Evolutionary conservation across 805 yeast species (phyloP).

Genomic region (Sporopachydermia lactativora): DNA sequence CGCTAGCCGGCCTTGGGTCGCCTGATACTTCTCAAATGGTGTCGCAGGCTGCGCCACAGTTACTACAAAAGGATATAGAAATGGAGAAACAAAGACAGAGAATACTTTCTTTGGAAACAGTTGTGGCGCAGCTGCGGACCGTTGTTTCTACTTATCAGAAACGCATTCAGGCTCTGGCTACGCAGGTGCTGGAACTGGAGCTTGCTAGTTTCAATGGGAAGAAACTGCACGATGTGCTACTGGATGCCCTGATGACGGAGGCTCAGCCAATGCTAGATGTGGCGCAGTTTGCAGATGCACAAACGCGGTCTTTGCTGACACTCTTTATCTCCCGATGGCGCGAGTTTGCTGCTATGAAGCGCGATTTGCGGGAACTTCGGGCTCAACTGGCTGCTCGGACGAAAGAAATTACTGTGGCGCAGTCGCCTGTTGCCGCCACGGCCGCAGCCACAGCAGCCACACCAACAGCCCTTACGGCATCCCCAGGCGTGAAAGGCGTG

Average conservation of each 20-base stretch:
- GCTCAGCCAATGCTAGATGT: neutral
- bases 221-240: neutral
- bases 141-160: neutral
- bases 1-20: neutral
- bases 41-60: neutral
- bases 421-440: no score
- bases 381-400: conserved; percentile 8
- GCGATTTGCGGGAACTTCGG: conserved; percentile 9
- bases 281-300: neutral
- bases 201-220: neutral
- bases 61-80: neutral
- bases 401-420: no score
- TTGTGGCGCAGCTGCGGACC: neutral
- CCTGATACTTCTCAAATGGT: neutral
- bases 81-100: neutral
- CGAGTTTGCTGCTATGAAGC: conserved; percentile 8
- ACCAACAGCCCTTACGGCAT: neutral
- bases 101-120: neutral
- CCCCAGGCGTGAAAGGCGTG: neutral
- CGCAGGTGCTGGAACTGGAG: neutral
- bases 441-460: no score
- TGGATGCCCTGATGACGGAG: neutral
- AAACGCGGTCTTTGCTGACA: neutral
- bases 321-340: conserved; percentile 3
- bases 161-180: neutral